Conservation (phyloP, 2,329 filamentous ascomycete genomes). For the Colletotrichum tamarilloi region DNA sequence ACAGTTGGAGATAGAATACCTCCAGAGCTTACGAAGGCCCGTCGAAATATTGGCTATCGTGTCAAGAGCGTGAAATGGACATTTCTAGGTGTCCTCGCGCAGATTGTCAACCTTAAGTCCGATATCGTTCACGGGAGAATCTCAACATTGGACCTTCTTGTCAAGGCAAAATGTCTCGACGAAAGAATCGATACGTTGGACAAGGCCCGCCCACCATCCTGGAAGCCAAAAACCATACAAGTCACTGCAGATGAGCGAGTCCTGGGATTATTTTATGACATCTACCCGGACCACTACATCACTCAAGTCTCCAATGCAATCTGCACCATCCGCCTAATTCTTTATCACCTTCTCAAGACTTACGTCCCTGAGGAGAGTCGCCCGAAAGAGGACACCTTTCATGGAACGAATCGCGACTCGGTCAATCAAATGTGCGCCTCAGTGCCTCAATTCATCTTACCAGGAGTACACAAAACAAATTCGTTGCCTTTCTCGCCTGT, state of each 20-base stretch:
- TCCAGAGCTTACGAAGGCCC: neutral
- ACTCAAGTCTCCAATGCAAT: slow-evolving; percentile 40
- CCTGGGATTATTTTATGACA: slow-evolving; percentile 35
- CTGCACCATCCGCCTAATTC: slow-evolving; percentile 37
- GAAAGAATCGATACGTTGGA: neutral
- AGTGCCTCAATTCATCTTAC: slow-evolving; percentile 37
- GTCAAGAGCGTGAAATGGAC: slow-evolving; percentile 15
- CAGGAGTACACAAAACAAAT: slow-evolving; percentile 9
- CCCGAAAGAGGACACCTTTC: neutral
- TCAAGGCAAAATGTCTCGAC: neutral
- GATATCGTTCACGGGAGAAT: neutral
- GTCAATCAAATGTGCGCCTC: slow-evolving; percentile 34
- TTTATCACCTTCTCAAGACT: slow-evolving; percentile 27
- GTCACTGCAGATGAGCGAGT: slow-evolving; percentile 17
- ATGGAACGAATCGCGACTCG: neutral
- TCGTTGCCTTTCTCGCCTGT: slow-evolving; percentile 34
- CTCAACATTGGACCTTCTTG: neutral
- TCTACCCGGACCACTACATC: slow-evolving; percentile 37
- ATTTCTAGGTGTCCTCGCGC: slow-evolving; percentile 2
- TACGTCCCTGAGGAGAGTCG: neutral
- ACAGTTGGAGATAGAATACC: neutral
- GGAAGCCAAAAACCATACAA: neutral
- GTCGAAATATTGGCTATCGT: slow-evolving; percentile 18
- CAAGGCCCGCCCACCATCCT: neutral
- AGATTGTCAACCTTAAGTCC: neutral